Conservation (phyloP, 257 asterid species). For the Cynanchum wilfordii region DNA sequence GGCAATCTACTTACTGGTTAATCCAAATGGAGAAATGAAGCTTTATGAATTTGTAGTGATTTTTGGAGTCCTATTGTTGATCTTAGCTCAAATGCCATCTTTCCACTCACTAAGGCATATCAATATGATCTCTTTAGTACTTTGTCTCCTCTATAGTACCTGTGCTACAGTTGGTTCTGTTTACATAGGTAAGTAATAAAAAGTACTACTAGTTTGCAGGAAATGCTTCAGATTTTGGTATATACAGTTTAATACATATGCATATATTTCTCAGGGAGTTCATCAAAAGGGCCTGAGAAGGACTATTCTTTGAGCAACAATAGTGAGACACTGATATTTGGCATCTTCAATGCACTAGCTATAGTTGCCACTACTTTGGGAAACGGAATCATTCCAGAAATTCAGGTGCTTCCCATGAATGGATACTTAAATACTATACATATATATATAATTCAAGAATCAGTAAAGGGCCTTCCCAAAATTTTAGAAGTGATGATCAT, state of each 20-base stretch:
- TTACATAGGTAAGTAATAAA: conserved; percentile 52
- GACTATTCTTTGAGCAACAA: conserved; percentile 51
- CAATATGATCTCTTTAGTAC: conserved; percentile 68
- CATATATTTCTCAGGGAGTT: conserved; percentile 40
- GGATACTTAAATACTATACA: too few species aligned
- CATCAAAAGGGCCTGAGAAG: conserved; percentile 60
- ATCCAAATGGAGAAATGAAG: conserved; percentile 60
- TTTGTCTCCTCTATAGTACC: conserved; percentile 67
- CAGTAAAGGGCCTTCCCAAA: not conserved
- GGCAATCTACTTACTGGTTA: conserved; percentile 59
- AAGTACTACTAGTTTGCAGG: not conserved
- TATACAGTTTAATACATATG: not conserved
- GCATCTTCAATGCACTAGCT: conserved; percentile 73
- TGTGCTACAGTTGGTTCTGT: conserved; percentile 83
- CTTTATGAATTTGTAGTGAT: conserved; percentile 57
- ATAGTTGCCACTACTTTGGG: conserved; percentile 89
- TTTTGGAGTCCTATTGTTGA: conserved; percentile 73
- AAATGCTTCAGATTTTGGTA: not conserved
- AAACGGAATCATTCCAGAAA: conserved; percentile 90
- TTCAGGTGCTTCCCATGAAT: conserved; percentile 44
- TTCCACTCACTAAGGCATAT: conserved; percentile 88
- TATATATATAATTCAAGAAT: too few species aligned
- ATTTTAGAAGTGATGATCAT: too few species aligned
- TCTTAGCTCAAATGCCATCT: conserved; percentile 92
- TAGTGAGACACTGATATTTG: conserved; percentile 44